Evolutionary conservation across 1,284 basidiomycete species (phyloP).

Genomic region (Cerrena zonata): DNA sequence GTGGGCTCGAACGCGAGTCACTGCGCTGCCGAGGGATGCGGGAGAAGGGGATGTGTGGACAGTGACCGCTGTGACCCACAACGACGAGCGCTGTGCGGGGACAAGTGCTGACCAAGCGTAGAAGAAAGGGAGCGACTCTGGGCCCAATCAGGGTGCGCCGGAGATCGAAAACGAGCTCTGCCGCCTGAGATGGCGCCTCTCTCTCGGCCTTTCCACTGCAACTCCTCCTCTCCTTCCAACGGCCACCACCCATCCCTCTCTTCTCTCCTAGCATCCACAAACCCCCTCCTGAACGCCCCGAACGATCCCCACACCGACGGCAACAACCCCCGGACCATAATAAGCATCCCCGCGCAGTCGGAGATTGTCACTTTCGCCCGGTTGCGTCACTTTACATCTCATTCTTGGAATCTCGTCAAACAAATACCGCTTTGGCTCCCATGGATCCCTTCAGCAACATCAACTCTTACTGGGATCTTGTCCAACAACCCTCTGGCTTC

Average conservation of each 20-base stretch:
- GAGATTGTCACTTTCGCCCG: neutral
- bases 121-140: neutral
- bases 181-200: neutral
- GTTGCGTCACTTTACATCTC: conserved; percentile 1
- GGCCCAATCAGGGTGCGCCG: neutral
- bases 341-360: neutral
- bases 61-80: too few species aligned
- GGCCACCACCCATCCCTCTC: neutral
- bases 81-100: neutral
- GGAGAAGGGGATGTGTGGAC: neutral
- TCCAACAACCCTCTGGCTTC: conserved; percentile 50
- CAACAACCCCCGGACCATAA: neutral
- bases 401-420: neutral
- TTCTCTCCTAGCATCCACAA: neutral
- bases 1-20: neutral
- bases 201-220: neutral
- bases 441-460: conserved; percentile 32
- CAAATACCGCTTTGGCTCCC: conserved; percentile 7
- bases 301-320: neutral
- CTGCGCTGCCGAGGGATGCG: neutral
- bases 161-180: neutral
- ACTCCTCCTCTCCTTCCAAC: neutral
- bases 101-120: neutral
- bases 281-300: neutral
- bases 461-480: conserved; percentile 61